phyloP scores from a whole-genome alignment of 495 filamentous ascomycete genomes.

The Penicillium fimorum region DNA sequence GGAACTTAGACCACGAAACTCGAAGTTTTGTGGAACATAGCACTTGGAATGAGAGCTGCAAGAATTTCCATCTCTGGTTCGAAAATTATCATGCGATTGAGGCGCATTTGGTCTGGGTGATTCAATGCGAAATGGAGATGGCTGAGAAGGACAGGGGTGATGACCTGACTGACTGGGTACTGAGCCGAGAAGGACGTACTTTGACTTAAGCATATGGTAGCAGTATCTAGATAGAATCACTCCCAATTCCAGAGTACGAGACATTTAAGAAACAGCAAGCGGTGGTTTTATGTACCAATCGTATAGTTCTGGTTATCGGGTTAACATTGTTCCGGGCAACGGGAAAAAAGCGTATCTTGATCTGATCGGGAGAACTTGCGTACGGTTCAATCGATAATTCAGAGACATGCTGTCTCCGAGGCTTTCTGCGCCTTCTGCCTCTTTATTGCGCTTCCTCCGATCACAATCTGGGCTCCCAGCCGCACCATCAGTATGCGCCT shows the following conservation, averaged over 20 bases:
- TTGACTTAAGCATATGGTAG: neutral
- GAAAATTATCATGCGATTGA: conserved; percentile 7
- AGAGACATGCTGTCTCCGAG: conserved; percentile 43
- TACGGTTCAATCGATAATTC: conserved; percentile 14
- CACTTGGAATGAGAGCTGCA: neutral
- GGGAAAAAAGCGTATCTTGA: conserved; percentile 29
- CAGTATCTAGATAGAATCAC: neutral
- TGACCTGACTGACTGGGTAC: conserved; percentile 11
- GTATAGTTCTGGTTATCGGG: conserved; percentile 8
- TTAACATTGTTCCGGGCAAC: conserved; percentile 24
- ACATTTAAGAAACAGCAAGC: neutral
- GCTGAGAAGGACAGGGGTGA: conserved; percentile 2
- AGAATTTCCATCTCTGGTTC: neutral
- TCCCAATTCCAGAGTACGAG: neutral
- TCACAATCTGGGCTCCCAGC: conserved; percentile 57
- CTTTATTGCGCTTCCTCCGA: conserved; percentile 60
- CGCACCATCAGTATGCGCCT: conserved; percentile 35
- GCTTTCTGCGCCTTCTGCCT: conserved; percentile 54
- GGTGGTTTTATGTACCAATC: neutral
- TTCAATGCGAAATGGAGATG: neutral
- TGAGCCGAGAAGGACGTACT: neutral
- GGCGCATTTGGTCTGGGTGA: conserved; percentile 6
- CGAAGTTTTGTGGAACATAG: neutral
- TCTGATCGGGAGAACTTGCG: conserved; percentile 14
- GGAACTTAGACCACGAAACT: neutral